These are phyloP conservation scores for Cryomyces minteri DNA, from an alignment of 495 filamentous ascomycete genomes.

Conservation along the genomic window DNA sequence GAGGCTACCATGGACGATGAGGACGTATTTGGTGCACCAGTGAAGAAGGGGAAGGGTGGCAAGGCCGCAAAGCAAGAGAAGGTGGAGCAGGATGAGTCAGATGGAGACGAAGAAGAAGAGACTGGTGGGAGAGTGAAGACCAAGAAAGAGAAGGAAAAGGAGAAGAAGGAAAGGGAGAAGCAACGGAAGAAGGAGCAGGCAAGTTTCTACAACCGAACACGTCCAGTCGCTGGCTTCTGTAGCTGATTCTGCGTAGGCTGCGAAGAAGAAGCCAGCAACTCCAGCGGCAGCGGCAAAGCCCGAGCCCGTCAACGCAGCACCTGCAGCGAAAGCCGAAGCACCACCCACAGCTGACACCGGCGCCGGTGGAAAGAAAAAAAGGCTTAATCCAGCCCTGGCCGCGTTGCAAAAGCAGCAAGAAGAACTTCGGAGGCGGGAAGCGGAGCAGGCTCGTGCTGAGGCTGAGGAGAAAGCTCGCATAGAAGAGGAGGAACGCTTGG, in stretches of 20 bases:
- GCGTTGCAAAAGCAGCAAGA: constrained; percentile 91
- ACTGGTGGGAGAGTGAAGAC: constrained; percentile 55
- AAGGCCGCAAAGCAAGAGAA: constrained; percentile 17
- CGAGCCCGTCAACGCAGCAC: constrained; percentile 19
- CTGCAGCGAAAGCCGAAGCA: constrained; percentile 25
- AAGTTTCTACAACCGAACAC: constrained; percentile 5
- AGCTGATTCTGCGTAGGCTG: constrained; percentile 25
- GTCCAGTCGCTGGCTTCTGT: constrained; percentile 22
- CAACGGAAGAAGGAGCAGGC: constrained; percentile 77
- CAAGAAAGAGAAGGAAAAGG: constrained; percentile 94
- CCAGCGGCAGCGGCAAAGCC: constrained; percentile 24
- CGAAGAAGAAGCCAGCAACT: constrained; percentile 45
- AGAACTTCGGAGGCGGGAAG: constrained; percentile 48
- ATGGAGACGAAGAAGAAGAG: constrained; percentile 32
- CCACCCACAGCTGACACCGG: constrained; percentile 5
- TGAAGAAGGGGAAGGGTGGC: constrained; percentile 35
- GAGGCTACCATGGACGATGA: constrained; percentile 79
- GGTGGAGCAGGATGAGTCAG: constrained; percentile 22
- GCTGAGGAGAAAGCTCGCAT: constrained; percentile 58
- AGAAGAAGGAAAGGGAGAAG: constrained; percentile 87
- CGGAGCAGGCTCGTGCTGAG: constrained; percentile 48
- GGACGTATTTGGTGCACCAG: constrained; percentile 52
- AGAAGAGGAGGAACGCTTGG: constrained; percentile 47
- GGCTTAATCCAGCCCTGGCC: constrained; percentile 60
- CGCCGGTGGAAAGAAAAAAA: constrained; percentile 72